Percentiles rank a stretch among this genome's conserved stretches.
Conservation (phyloP, 345 rosid genomes). For the Geranium rotundifolium region DNA sequence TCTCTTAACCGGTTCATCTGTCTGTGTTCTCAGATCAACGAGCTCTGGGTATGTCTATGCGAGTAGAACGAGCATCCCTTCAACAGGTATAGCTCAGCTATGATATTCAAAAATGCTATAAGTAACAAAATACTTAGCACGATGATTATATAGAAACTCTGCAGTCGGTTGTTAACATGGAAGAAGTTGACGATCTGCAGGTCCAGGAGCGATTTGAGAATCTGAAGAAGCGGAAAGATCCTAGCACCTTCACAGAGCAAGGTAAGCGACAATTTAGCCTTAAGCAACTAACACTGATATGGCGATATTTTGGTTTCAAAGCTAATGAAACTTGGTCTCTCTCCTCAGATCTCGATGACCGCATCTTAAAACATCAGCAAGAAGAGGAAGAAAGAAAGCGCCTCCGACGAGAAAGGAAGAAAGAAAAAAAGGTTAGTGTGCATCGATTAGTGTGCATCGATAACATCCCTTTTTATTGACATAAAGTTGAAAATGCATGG, state of each 20-base stretch:
- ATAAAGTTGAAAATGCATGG: too few species aligned
- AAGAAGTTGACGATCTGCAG: constrained; percentile 21
- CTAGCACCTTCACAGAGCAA: constrained; percentile 87
- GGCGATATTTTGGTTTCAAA: too few species aligned
- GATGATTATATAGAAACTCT: not conserved
- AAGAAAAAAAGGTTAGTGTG: constrained; percentile 77
- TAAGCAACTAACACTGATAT: too few species aligned
- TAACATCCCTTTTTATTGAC: too few species aligned
- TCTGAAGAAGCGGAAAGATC: constrained; percentile 72
- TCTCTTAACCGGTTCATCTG: constrained; percentile 6
- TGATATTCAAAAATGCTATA: not conserved
- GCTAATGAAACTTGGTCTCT: not conserved
- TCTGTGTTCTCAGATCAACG: constrained; percentile 62
- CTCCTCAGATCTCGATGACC: constrained; percentile 72
- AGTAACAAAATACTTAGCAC: not conserved
- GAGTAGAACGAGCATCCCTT: constrained; percentile 86
- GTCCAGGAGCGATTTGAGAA: constrained; percentile 81
- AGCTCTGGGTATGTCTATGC: constrained; percentile 98
- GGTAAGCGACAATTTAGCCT: constrained; percentile 25
- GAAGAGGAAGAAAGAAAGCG: constrained; percentile 86
- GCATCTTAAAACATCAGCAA: constrained; percentile 73
- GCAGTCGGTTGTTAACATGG: not conserved
- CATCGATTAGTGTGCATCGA: constrained; percentile 8
- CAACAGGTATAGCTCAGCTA: constrained; percentile 39
- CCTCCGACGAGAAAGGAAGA: constrained; percentile 74